phyloP scores from a whole-genome alignment of 2,329 filamentous ascomycete species.

The Ophiostoma populinum region DNA sequence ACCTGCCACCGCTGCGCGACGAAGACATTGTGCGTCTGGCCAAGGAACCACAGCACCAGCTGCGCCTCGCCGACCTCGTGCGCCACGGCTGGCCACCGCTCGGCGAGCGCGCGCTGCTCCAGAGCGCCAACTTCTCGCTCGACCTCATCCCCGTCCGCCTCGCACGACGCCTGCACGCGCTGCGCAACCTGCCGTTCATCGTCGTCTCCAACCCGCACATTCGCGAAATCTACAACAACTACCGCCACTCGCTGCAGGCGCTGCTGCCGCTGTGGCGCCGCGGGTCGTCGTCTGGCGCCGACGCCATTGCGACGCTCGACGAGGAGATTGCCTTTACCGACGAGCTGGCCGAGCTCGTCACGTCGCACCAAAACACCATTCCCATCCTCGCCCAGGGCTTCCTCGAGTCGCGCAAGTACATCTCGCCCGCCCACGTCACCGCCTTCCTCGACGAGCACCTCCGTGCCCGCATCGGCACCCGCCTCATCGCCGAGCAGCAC shows the following conservation, averaged over 20 bases:
- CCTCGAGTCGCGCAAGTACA: conserved; percentile 82
- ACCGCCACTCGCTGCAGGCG: conserved; percentile 80
- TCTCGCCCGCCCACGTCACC: conserved; percentile 67
- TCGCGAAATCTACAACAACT: conserved; percentile 87
- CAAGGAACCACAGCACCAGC: conserved; percentile 56
- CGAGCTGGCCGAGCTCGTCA: conserved; percentile 85
- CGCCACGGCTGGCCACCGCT: conserved; percentile 75
- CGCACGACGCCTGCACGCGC: conserved; percentile 80
- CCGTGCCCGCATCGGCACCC: conserved; percentile 80
- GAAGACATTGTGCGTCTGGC: conserved; percentile 67
- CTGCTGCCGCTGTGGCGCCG: conserved; percentile 64
- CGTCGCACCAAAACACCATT: conserved; percentile 89
- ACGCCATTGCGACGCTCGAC: conserved; percentile 50
- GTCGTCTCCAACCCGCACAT: conserved; percentile 97
- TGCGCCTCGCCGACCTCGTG: conserved; percentile 78
- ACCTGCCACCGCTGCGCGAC: conserved; percentile 27
- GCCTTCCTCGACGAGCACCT: conserved; percentile 86
- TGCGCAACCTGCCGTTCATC: conserved; percentile 90
- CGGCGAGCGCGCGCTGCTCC: conserved; percentile 60
- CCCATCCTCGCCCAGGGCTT: conserved; percentile 83
- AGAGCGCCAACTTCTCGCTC: conserved; percentile 90
- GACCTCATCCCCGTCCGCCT: conserved; percentile 81
- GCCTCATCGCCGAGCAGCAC: conserved; percentile 90
- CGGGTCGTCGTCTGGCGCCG: no score
- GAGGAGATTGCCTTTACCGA: conserved; percentile 87